Conservation (phyloP, 768 basidiomycete species). For the Botryobasidium botryosum region DNA sequence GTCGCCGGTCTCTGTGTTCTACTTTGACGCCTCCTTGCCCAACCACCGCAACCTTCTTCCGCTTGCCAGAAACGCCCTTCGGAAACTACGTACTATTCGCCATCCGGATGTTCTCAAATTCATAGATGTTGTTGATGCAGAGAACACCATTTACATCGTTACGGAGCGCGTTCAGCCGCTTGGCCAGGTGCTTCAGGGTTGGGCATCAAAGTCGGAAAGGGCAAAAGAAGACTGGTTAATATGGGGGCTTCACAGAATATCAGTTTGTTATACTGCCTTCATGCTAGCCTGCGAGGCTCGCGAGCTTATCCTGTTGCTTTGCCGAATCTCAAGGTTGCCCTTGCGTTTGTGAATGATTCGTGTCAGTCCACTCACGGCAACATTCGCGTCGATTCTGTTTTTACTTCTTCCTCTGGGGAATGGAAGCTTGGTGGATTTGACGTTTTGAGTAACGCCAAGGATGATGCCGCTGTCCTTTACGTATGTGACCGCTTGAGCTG, state of each 20-base stretch:
- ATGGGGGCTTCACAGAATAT: constrained; percentile 85
- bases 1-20: constrained; percentile 73
- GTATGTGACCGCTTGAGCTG: constrained; percentile 25
- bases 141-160: constrained; percentile 75
- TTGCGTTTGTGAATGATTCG: constrained; percentile 79
- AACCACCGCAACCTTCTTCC: constrained; percentile 47
- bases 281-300: no score
- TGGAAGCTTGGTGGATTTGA: constrained; percentile 97
- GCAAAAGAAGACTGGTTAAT: constrained; percentile 76
- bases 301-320: no score
- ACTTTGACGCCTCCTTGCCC: constrained; percentile 45
- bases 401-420: constrained; percentile 85
- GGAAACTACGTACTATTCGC: constrained; percentile 76
- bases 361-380: constrained; percentile 73
- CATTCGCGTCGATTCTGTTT: constrained; percentile 55
- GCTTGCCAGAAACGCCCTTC: constrained; percentile 76
- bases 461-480: constrained; percentile 62
- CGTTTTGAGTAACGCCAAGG: constrained; percentile 65
- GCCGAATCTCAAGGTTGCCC: constrained; percentile 42
- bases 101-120: constrained; percentile 96
- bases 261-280: constrained; percentile 33
- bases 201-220: constrained; percentile 41
- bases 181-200: constrained; percentile 38
- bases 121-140: constrained; percentile 84
- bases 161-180: constrained; percentile 85